Evolutionary conservation across 2,329 filamentous ascomycete species (phyloP).

Genomic region (Sclerotinia sclerotiorum): DNA sequence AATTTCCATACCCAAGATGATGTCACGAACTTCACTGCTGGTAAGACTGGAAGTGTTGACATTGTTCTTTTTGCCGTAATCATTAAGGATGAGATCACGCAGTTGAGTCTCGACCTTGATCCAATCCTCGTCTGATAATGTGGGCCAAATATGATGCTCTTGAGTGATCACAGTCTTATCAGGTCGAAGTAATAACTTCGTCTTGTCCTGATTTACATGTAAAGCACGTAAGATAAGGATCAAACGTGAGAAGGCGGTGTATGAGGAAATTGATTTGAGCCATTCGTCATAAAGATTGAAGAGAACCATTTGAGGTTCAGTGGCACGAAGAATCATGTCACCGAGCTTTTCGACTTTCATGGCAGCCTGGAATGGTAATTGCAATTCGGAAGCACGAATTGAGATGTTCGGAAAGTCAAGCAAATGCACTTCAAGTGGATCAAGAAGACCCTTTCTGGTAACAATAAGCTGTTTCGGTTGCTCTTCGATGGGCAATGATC

Average conservation of each 20-base stretch:
- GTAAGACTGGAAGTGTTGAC: conserved; percentile 97
- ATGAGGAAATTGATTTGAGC: conserved; percentile 97
- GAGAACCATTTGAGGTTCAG: conserved; percentile 98
- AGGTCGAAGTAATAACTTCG: conserved; percentile 88
- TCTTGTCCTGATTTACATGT: conserved; percentile 98
- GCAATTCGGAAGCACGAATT: conserved; percentile 93
- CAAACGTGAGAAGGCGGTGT: conserved; percentile 95
- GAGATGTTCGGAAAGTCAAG: conserved; percentile 99
- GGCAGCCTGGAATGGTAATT: conserved; percentile 96
- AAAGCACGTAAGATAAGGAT: conserved; percentile 90
- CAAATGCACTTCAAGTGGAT: conserved; percentile 94
- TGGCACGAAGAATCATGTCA: conserved; percentile 97
- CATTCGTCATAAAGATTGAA: conserved; percentile 99
- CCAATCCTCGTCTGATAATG: conserved; percentile 93
- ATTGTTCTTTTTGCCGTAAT: conserved; percentile 99
- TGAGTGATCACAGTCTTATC: conserved; percentile 99
- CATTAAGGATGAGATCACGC: conserved; percentile 92
- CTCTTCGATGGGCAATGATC: conserved; percentile 93
- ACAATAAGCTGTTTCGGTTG: conserved; percentile 99
- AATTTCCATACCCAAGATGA: conserved; percentile 99
- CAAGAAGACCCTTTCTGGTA: conserved; percentile 92
- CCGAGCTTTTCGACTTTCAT: conserved; percentile 99
- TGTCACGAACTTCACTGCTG: conserved; percentile 94
- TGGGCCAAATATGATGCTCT: conserved; percentile 98
- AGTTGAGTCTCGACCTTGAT: conserved; percentile 98